Evolutionary conservation across 2,329 filamentous ascomycete species (phyloP).

Genomic region (Aspergillus sp.): DNA sequence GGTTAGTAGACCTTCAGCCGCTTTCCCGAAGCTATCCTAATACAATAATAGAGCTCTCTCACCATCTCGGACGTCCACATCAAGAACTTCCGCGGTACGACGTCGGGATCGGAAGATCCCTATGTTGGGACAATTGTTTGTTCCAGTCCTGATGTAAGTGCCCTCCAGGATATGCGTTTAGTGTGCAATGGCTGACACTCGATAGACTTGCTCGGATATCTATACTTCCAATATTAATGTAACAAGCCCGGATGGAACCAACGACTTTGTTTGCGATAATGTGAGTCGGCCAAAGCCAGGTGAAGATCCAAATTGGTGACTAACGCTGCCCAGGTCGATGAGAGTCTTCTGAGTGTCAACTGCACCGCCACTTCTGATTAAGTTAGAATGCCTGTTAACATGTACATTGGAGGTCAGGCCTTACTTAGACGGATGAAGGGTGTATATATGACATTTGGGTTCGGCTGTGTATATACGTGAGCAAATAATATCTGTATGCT

Average conservation of each 20-base stretch:
- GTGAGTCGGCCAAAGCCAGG: slow-evolving; percentile 25
- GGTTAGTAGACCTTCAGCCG: slow-evolving; percentile 33
- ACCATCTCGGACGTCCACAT: slow-evolving; percentile 59
- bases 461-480: too few relatives aligned
- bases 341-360: slow-evolving; percentile 37
- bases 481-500: too few relatives aligned
- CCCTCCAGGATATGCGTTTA: background rate
- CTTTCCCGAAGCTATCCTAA: background rate
- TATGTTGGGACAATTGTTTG: slow-evolving; percentile 52
- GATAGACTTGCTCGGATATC: slow-evolving; percentile 50
- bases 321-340: slow-evolving; percentile 29
- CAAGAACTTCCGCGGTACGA: slow-evolving; percentile 59
- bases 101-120: slow-evolving; percentile 48
- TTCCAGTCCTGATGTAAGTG: slow-evolving; percentile 51
- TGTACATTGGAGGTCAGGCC: background rate
- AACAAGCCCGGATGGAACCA: slow-evolving; percentile 49
- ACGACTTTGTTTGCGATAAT: slow-evolving; percentile 49
- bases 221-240: slow-evolving; percentile 50
- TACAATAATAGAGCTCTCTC: slow-evolving; percentile 40
- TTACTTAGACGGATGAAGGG: background rate
- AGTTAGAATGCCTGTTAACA: background rate
- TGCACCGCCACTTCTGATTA: slow-evolving; percentile 26
- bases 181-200: background rate
- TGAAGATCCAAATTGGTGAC: background rate
- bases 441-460: too few relatives aligned